Evolutionary conservation across 768 basidiomycete species (phyloP).

Genomic region (Hemileccinum rubropunctum): DNA sequence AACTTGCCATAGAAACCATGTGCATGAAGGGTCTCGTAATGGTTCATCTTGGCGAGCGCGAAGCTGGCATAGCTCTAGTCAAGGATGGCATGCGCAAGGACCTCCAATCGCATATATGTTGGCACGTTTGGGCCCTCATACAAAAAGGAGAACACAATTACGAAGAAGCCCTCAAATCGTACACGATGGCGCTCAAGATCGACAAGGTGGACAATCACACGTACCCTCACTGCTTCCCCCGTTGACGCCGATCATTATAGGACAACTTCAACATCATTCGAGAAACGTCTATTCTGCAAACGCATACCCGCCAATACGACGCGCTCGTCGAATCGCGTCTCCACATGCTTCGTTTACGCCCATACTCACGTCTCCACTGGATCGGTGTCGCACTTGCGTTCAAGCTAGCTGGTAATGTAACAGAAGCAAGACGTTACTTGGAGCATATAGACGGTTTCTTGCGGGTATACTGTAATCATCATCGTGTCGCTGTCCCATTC

Average conservation of each 20-base stretch:
- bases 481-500: constrained; percentile 4
- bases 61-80: constrained; percentile 79
- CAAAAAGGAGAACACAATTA: constrained; percentile 95
- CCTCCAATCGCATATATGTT: constrained; percentile 88
- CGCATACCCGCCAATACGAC: constrained; percentile 81
- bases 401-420: constrained; percentile 73
- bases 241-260: constrained; percentile 37
- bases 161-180: constrained; percentile 91
- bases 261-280: constrained; percentile 93
- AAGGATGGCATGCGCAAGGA: constrained; percentile 82
- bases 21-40: constrained; percentile 94
- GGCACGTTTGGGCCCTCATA: constrained; percentile 97
- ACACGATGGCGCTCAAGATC: constrained; percentile 81
- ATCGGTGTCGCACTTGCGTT: constrained; percentile 84
- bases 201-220: constrained; percentile 64
- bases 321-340: constrained; percentile 79
- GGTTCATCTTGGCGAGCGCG: constrained; percentile 75
- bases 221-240: background rate
- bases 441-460: constrained; percentile 68
- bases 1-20: constrained; percentile 67
- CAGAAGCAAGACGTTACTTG: constrained; percentile 68
- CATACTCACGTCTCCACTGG: constrained; percentile 87
- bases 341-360: constrained; percentile 74
- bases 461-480: constrained; percentile 46
- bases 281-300: constrained; percentile 85